These are phyloP conservation scores for Beauveria caledonica DNA, from an alignment of 2,329 filamentous ascomycete genomes.

Conservation along the genomic window DNA sequence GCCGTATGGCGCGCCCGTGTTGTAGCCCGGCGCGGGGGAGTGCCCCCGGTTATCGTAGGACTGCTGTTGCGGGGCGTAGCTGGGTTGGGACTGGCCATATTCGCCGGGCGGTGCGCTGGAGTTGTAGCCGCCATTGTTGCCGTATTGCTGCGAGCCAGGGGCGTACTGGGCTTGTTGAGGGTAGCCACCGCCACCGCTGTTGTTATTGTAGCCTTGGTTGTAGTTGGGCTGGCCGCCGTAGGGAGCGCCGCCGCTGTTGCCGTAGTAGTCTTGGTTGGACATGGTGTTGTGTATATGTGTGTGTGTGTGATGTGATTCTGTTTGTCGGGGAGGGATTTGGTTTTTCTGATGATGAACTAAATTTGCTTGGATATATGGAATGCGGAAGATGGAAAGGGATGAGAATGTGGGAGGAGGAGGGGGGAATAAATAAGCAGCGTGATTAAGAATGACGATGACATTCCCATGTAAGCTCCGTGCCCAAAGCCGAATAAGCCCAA, in stretches of 20 bases:
- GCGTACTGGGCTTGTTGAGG: conserved; percentile 13
- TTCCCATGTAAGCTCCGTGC: not conserved
- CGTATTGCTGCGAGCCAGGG: conserved; percentile 5
- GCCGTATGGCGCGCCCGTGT: conserved; percentile 23
- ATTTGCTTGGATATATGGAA: not conserved
- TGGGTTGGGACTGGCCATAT: conserved; percentile 9
- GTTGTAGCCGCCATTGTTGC: not conserved
- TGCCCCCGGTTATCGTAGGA: conserved; percentile 11
- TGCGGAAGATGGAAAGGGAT: not conserved
- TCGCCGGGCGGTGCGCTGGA: not conserved
- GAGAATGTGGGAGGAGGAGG: not conserved
- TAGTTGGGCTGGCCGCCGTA: conserved; percentile 7
- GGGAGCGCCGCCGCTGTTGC: conserved; percentile 19
- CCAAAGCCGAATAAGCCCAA: too few relatives aligned
- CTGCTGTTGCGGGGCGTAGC: conserved; percentile 4
- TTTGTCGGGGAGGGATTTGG: not conserved
- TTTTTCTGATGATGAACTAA: not conserved
- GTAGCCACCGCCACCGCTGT: conserved; percentile 10
- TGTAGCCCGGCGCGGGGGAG: conserved; percentile 16
- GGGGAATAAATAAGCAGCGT: not conserved
- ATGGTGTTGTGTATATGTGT: conserved; percentile 17
- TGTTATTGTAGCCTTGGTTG: conserved; percentile 10
- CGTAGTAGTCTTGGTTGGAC: conserved; percentile 33
- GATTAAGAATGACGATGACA: not conserved
- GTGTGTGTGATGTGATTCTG: not conserved